phyloP scores from a whole-genome alignment of 768 basidiomycete genomes.

The Crepidotus variabilis region DNA sequence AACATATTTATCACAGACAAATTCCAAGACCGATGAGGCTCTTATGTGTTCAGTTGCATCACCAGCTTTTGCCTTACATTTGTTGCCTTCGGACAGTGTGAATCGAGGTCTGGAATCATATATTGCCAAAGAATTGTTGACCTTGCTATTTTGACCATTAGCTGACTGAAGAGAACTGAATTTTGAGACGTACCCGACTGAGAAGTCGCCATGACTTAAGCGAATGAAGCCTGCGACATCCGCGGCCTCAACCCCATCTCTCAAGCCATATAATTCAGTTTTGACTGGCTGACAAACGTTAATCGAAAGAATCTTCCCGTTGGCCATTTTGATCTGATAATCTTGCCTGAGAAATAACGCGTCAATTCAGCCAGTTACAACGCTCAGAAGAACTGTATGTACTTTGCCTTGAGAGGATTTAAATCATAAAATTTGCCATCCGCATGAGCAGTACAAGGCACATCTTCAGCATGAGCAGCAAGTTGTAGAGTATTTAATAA shows the following conservation, averaged over 20 bases:
- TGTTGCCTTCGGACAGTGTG: slow-evolving; percentile 58
- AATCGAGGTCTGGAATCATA: slow-evolving; percentile 52
- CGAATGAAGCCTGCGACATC: slow-evolving; percentile 64
- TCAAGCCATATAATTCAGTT: slow-evolving; percentile 56
- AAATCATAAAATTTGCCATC: slow-evolving; percentile 65
- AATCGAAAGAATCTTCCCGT: slow-evolving; percentile 44
- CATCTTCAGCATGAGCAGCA: slow-evolving; percentile 35
- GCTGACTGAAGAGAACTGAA: neutral
- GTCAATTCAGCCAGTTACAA: slow-evolving; percentile 6
- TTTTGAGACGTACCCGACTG: slow-evolving; percentile 54
- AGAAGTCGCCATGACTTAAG: slow-evolving; percentile 62
- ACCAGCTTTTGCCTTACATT: slow-evolving; percentile 47
- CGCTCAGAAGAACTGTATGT: slow-evolving; percentile 10
- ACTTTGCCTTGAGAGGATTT: slow-evolving; percentile 58
- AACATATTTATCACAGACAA: slow-evolving; percentile 69
- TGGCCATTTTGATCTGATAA: slow-evolving; percentile 49
- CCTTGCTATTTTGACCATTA: slow-evolving; percentile 31
- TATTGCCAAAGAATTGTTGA: slow-evolving; percentile 62
- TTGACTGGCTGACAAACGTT: slow-evolving; percentile 61
- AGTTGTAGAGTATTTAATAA: slow-evolving; percentile 6
- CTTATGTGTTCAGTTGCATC: slow-evolving; percentile 29
- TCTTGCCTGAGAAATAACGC: slow-evolving; percentile 48
- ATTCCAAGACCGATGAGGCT: slow-evolving; percentile 69
- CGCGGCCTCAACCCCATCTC: slow-evolving; percentile 39
- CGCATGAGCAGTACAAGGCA: slow-evolving; percentile 57